phyloP scores from a whole-genome alignment of 306 rosid species.

The Begonia fuchsioides region DNA sequence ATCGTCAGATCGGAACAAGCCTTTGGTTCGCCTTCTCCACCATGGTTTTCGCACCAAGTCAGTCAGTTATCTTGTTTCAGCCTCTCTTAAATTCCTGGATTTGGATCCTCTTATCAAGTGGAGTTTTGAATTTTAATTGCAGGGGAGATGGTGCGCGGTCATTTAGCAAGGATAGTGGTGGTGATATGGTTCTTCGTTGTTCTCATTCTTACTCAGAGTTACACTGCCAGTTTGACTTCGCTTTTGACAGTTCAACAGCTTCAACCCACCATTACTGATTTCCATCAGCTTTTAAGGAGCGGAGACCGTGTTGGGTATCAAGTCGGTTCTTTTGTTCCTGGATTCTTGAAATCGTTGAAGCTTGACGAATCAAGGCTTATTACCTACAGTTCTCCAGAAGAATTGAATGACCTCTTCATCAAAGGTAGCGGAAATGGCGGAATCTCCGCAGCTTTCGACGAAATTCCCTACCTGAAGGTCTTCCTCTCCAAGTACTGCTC shows the following conservation, averaged over 20 bases:
- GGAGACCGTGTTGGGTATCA: slow-evolving; percentile 30
- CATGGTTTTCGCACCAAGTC: slow-evolving; percentile 51
- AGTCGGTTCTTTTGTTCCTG: slow-evolving; percentile 23
- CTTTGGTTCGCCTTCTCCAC: slow-evolving; percentile 59
- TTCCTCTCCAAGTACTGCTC: slow-evolving; percentile 26
- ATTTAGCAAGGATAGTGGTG: slow-evolving; percentile 43
- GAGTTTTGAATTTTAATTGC: not conserved
- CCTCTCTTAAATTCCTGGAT: not conserved
- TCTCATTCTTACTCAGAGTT: slow-evolving; percentile 45
- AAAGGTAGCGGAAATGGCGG: slow-evolving; percentile 35
- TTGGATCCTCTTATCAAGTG: no score
- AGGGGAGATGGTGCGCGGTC: slow-evolving; percentile 40
- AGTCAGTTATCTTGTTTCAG: slow-evolving; percentile 2
- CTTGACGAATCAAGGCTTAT: slow-evolving; percentile 24
- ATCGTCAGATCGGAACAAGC: slow-evolving; percentile 22
- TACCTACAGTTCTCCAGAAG: slow-evolving; percentile 14
- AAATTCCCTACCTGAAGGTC: slow-evolving; percentile 20
- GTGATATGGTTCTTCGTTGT: slow-evolving; percentile 45
- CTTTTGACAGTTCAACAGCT: slow-evolving; percentile 40
- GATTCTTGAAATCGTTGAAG: slow-evolving; percentile 18
- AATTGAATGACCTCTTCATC: slow-evolving; percentile 24
- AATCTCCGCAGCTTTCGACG: slow-evolving; percentile 35
- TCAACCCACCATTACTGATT: slow-evolving; percentile 27
- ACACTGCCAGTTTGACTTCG: slow-evolving; percentile 62
- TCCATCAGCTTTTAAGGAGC: slow-evolving; percentile 16